A percentile compares a stretch with the other conserved stretches of the same genome.
These are phyloP conservation scores for Thelonectria rubi DNA, from an alignment of 2,329 filamentous ascomycete genomes.

Conservation along the genomic window DNA sequence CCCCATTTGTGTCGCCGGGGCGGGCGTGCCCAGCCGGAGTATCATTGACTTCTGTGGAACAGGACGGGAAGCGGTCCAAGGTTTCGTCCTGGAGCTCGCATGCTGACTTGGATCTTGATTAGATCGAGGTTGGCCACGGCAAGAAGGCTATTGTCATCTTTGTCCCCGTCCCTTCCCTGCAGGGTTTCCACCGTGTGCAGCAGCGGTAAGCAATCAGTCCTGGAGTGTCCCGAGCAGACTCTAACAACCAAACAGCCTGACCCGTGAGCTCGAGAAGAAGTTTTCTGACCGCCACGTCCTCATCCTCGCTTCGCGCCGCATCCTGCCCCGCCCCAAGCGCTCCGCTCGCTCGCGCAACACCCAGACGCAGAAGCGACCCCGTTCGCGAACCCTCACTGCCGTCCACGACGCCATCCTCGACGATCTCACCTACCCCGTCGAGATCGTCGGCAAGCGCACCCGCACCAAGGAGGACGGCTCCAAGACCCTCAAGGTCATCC, in stretches of 20 bases:
- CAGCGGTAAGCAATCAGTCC: constrained; percentile 80
- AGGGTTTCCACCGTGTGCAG: constrained; percentile 99
- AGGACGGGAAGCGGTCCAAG: constrained; percentile 81
- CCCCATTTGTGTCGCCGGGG: constrained; percentile 36
- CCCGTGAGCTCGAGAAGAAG: constrained; percentile 99
- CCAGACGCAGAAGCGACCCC: constrained; percentile 98
- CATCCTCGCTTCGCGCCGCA: constrained; percentile 98
- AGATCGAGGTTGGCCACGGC: constrained; percentile 99
- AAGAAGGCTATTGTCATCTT: constrained; percentile 99
- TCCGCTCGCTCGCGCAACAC: constrained; percentile 95
- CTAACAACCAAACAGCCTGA: constrained; percentile 72
- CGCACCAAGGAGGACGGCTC: constrained; percentile 98
- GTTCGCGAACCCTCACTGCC: constrained; percentile 95
- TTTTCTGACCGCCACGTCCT: constrained; percentile 99
- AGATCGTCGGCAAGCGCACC: constrained; percentile 99
- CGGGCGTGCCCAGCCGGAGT: constrained; percentile 46
- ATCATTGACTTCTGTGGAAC: constrained; percentile 64
- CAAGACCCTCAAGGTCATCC: constrained; percentile 98
- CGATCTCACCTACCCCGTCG: constrained; percentile 99
- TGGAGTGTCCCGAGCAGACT: accelerated
- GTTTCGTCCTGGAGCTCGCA: constrained; percentile 77
- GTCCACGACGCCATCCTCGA: constrained; percentile 98
- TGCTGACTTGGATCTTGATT: constrained; percentile 74
- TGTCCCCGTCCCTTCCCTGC: constrained; percentile 98
- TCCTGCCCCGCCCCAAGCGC: constrained; percentile 97